These are phyloP conservation scores for Pyrenochaeta sp. DNA, from an alignment of 2,329 filamentous ascomycete species.

Conservation along the genomic window DNA sequence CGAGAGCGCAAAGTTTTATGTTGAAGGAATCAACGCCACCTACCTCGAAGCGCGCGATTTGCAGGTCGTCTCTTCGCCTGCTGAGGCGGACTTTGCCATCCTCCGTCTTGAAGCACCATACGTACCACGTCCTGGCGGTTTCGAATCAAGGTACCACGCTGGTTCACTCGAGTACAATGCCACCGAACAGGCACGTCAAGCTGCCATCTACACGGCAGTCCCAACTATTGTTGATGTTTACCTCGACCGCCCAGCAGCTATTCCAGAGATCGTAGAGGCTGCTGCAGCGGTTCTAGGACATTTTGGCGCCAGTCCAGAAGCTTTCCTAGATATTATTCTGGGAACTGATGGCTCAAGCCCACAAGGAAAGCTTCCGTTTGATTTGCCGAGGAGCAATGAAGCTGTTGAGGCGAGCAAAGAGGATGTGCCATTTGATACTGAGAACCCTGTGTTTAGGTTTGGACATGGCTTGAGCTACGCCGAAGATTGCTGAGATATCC, in stretches of 20 bases:
- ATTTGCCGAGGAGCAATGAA: conserved; percentile 56
- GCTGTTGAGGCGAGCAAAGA: conserved; percentile 51
- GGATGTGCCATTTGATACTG: conserved; percentile 51
- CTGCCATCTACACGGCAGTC: conserved; percentile 50
- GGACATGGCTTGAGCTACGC: conserved; percentile 47
- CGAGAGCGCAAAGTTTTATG: conserved; percentile 41
- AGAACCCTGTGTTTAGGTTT: conserved; percentile 45
- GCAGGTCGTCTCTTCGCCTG: conserved; percentile 44
- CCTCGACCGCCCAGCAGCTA: conserved; percentile 55
- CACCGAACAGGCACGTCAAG: conserved; percentile 50
- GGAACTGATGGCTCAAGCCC: conserved; percentile 48
- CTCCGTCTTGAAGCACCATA: conserved; percentile 53
- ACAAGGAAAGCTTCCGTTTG: conserved; percentile 57
- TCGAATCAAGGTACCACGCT: conserved; percentile 51
- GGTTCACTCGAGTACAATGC: conserved; percentile 54
- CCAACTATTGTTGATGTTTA: conserved; percentile 55
- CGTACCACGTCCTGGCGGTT: conserved; percentile 53
- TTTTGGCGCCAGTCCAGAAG: conserved; percentile 53
- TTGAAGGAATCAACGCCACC: conserved; percentile 46
- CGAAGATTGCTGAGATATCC: conserved; percentile 3
- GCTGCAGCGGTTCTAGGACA: conserved; percentile 52
- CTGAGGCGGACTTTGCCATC: conserved; percentile 54
- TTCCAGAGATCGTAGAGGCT: conserved; percentile 53
- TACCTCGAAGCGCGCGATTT: conserved; percentile 43
- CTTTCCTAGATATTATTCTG: conserved; percentile 57